phyloP scores from a whole-genome alignment of 2,329 filamentous ascomycete genomes.

The Talaromyces amestolkiae region DNA sequence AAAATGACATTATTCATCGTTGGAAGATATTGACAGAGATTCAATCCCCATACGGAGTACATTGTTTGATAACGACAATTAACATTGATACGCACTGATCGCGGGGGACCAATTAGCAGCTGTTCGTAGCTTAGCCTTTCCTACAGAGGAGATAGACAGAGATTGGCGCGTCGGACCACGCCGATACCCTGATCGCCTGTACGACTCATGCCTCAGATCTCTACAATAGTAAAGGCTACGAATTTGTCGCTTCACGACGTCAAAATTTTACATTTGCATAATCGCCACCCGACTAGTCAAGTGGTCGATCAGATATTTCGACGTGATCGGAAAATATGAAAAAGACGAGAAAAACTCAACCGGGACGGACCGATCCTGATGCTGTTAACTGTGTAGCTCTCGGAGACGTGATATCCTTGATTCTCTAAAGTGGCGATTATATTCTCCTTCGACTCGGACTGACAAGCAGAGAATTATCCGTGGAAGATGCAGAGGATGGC shows the following conservation, averaged over 20 bases:
- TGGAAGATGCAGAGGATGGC: not conserved
- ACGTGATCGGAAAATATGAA: not conserved
- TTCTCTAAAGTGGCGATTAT: not conserved
- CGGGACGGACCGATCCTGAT: not conserved
- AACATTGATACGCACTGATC: not conserved
- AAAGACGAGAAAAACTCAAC: not conserved
- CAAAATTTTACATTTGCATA: not conserved
- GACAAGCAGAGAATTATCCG: not conserved
- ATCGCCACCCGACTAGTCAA: not conserved
- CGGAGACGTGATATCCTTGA: not conserved
- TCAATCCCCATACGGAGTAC: not conserved
- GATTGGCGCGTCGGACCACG: not conserved
- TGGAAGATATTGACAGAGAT: not conserved
- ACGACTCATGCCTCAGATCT: not conserved
- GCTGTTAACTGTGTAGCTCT: not conserved
- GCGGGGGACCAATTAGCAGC: not conserved
- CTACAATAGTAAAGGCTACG: not conserved
- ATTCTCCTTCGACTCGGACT: not conserved
- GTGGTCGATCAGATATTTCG: not conserved
- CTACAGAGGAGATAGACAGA: not conserved
- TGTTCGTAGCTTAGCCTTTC: not conserved
- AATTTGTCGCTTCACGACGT: not conserved
- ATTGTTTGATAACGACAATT: not conserved
- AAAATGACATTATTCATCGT: not conserved
- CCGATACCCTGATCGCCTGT: not conserved